Base-by-base conservation (phyloP, 2,329 filamentous ascomycete species). In the Colletotrichum sansevieriae region DNA sequence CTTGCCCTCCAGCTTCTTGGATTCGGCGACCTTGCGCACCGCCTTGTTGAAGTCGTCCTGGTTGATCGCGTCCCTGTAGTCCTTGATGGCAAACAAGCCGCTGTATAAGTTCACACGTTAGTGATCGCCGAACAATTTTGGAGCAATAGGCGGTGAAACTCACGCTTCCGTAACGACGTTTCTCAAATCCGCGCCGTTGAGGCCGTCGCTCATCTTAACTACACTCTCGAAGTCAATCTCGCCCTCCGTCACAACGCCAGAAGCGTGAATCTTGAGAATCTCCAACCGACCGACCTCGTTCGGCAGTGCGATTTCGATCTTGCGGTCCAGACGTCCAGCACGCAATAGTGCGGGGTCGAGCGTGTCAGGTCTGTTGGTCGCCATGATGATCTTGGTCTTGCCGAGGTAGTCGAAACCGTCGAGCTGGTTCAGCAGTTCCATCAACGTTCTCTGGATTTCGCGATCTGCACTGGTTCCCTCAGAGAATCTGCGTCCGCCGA, bases 361-460 rank as follows among this genome's bases (percentile, higher is more conserved):
- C 1, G 95, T 98, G 80, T 98, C 95, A 13, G 95, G 96, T 82
- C 96, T 88, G 86, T 99, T 99, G 68, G 96, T 98, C 43, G 95
- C 96, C 97, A 99, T 99, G 84, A 99, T 99, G 79, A 99, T 99
- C 86, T 99, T 99, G 63, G 96, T 99, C 87, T 99, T 98, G 75
- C 97, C 96, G 43, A 99, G 88, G 83, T 99, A 99, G 83, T 99
- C 96, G 84, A 99, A 99, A 74, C 97, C 96, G 79, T 99, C 96
- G 62, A 99, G 90, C 82, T 99, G 96, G 83, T 99, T 99, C 71
- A 99, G 91, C 63, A 99, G 87, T 81, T 99, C 96, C 96, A 99
- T 99, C 69, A 99, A 85, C 41, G 96, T 99, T 77, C 96, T 91
- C 83, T 99, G 96, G 75, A 99, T 99, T 81, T 99, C 96, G 77